Evolutionary conservation across 345 rosid species (phyloP).

Genomic region (Eucalyptus guilfoylei): DNA sequence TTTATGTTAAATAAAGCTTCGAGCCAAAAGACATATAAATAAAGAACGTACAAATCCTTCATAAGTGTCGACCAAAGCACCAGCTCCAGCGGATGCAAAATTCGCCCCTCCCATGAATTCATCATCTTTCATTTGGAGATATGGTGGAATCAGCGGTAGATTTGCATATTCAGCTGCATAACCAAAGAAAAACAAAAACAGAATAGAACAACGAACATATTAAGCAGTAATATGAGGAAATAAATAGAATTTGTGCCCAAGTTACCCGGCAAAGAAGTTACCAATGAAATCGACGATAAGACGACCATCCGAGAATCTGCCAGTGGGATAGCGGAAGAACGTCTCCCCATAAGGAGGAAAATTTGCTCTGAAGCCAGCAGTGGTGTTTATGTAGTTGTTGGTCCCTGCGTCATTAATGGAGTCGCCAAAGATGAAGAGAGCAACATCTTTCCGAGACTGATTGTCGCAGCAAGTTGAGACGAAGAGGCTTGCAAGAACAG

Average conservation of each 20-base stretch:
- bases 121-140: not conserved
- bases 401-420: slow-evolving; percentile 21
- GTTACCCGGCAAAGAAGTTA: not conserved
- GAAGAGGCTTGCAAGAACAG: not conserved
- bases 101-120: not conserved
- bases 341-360: slow-evolving; percentile 15
- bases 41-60: not conserved
- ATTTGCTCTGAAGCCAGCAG: not conserved
- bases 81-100: slow-evolving; percentile 9
- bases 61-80: slow-evolving; percentile 1
- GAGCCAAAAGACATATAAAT: not conserved
- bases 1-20: not conserved
- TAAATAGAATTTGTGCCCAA: not conserved
- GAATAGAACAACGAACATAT: not conserved
- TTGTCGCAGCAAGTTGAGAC: not conserved
- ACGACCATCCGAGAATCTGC: slow-evolving; percentile 13
- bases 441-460: not conserved
- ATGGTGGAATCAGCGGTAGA: slow-evolving; percentile 1
- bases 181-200: not conserved
- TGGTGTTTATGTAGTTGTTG: slow-evolving; percentile 11
- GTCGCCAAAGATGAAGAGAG: slow-evolving; percentile 25
- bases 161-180: slow-evolving; percentile 5
- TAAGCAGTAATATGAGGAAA: not conserved
- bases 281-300: slow-evolving; percentile 16
- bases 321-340: slow-evolving; percentile 8